Evolutionary conservation across 495 filamentous ascomycete genomes (phyloP).

Genomic region (Cercophora scortea): DNA sequence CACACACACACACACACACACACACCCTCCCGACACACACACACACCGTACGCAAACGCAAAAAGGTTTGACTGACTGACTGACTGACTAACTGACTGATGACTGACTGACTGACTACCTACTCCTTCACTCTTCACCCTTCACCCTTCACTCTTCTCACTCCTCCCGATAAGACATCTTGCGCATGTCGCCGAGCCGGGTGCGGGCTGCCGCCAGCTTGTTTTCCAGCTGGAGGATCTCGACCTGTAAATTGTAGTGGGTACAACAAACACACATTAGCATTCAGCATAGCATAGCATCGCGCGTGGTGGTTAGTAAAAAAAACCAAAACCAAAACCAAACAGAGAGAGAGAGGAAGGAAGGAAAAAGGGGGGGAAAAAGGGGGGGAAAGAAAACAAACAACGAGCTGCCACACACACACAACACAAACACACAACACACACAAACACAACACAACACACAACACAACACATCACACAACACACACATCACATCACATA

Average conservation of each 20-base stretch:
- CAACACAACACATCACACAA: too few species aligned
- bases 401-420: neutral
- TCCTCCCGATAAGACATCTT: conserved; percentile 97
- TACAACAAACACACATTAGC: neutral
- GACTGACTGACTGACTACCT: too few species aligned
- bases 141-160: too few species aligned
- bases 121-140: too few species aligned
- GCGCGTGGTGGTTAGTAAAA: neutral
- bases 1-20: too few species aligned
- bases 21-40: too few species aligned
- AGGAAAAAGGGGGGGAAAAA: too few species aligned
- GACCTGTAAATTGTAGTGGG: conserved; percentile 63
- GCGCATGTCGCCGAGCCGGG: conserved; percentile 91
- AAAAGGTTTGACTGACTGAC: too few species aligned
- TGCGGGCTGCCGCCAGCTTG: conserved; percentile 66
- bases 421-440: too few species aligned
- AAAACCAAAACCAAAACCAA: neutral
- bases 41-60: too few species aligned
- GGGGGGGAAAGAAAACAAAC: conserved; percentile 9
- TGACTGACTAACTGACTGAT: neutral
- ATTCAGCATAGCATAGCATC: conserved; percentile 1
- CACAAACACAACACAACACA: too few species aligned
- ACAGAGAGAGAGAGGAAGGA: neutral
- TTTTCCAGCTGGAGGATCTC: conserved; percentile 97
- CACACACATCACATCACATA: conserved; percentile 42